Evolutionary conservation across 805 yeast species (phyloP).

Genomic region (Kodamaea nitidulidarum): DNA sequence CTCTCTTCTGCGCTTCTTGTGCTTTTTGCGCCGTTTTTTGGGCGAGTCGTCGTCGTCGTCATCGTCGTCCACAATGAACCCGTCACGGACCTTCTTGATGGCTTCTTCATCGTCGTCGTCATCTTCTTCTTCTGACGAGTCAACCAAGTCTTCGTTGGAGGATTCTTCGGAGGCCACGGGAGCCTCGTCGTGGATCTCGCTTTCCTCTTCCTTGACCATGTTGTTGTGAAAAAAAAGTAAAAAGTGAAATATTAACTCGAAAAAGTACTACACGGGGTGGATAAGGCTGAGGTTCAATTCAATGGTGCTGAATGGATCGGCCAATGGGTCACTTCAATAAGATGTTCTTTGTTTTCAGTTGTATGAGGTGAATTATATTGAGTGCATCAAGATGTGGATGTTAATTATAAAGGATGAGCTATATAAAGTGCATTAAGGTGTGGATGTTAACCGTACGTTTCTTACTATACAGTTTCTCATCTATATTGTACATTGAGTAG

Average conservation of each 20-base stretch:
- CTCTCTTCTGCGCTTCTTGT: slow-evolving; percentile 39
- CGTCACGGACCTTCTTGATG: slow-evolving; percentile 75
- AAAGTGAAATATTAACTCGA: background rate
- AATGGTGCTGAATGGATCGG: too few relatives aligned
- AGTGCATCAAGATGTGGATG: too few relatives aligned
- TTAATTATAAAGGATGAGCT: too few relatives aligned
- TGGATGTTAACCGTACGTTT: too few relatives aligned
- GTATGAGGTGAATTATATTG: too few relatives aligned
- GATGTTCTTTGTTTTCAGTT: too few relatives aligned
- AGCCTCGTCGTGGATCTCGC: slow-evolving; percentile 33
- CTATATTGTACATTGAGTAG: too few relatives aligned
- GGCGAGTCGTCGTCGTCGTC: slow-evolving; percentile 58
- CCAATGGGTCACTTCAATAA: too few relatives aligned
- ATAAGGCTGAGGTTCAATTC: too few relatives aligned
- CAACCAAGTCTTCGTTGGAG: slow-evolving; percentile 41
- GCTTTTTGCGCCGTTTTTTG: slow-evolving; percentile 29
- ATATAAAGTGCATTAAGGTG: too few relatives aligned
- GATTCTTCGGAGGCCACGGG: slow-evolving; percentile 18
- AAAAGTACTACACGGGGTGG: too few relatives aligned
- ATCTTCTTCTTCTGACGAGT: slow-evolving; percentile 81
- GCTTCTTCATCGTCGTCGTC: slow-evolving; percentile 88
- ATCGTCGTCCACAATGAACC: slow-evolving; percentile 91
- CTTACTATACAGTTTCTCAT: too few relatives aligned
- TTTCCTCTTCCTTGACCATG: slow-evolving; percentile 26
- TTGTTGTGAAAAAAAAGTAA: slow-evolving; percentile 2